Percentiles rank a stretch among this genome's conserved stretches.
These are phyloP conservation scores for Suillus weaverae DNA, from an alignment of 768 basidiomycete species.

Conservation along the genomic window DNA sequence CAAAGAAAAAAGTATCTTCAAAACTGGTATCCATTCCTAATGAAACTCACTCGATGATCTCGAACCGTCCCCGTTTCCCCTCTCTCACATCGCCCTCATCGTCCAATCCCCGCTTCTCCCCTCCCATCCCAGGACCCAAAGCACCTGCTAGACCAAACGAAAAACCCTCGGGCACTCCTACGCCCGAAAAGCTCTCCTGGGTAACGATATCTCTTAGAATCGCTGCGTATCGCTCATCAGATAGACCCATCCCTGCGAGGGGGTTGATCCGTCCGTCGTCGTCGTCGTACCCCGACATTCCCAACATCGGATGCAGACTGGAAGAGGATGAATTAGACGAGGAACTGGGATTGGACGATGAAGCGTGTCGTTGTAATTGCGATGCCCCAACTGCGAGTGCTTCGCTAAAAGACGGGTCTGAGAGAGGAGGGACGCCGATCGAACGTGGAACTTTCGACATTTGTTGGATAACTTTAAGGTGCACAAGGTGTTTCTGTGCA, in stretches of 20 bases:
- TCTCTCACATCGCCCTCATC: constrained; percentile 41
- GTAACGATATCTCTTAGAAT: constrained; percentile 75
- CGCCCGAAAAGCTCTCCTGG: constrained; percentile 56
- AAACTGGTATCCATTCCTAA: not conserved
- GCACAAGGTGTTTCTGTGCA: constrained; percentile 77
- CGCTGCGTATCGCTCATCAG: constrained; percentile 83
- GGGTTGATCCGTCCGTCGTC: constrained; percentile 74
- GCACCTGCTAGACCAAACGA: constrained; percentile 17
- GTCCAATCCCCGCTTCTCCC: constrained; percentile 40
- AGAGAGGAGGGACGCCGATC: constrained; percentile 63
- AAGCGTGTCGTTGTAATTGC: constrained; percentile 4
- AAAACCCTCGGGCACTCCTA: constrained; percentile 34
- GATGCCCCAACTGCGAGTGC: constrained; percentile 47
- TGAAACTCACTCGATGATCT: constrained; percentile 50
- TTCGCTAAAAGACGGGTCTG: constrained; percentile 54
- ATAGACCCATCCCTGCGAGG: constrained; percentile 82
- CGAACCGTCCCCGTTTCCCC: constrained; percentile 61
- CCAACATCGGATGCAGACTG: not conserved
- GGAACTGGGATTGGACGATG: constrained; percentile 1
- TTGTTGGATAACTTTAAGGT: constrained; percentile 83
- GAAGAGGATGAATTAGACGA: constrained; percentile 11
- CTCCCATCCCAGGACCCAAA: constrained; percentile 8
- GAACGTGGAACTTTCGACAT: constrained; percentile 66
- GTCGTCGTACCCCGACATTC: constrained; percentile 32
- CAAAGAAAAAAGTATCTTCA: not conserved